phyloP scores from a whole-genome alignment of 2,329 filamentous ascomycete species.

The Diplodia corticola region DNA sequence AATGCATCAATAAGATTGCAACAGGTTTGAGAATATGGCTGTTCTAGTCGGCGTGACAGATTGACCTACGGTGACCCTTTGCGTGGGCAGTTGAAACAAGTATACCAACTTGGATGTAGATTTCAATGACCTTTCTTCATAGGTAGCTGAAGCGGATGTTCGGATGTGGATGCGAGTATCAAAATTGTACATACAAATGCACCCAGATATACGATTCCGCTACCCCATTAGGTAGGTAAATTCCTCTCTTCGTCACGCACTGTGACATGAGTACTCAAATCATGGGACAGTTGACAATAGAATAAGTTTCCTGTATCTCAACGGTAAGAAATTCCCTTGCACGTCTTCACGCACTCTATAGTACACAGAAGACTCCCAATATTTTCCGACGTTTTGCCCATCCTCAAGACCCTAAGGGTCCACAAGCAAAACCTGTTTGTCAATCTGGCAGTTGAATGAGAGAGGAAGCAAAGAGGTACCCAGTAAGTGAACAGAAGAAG shows the following conservation, averaged over 20 bases:
- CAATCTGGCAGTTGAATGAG: not conserved
- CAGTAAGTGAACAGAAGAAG: not conserved
- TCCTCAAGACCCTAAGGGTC: not conserved
- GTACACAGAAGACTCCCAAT: not conserved
- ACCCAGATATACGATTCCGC: too few species aligned
- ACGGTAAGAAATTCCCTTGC: not conserved
- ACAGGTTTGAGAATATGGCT: not conserved
- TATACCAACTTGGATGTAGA: too few species aligned
- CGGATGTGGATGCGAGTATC: too few species aligned
- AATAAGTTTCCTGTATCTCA: not conserved
- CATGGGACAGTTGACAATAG: not conserved
- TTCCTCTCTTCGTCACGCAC: too few species aligned
- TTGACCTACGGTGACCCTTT: too few species aligned
- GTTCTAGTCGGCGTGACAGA: too few species aligned
- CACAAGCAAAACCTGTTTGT: not conserved
- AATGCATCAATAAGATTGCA: not conserved
- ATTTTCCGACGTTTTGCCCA: slow-evolving; percentile 1
- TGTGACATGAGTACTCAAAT: too few species aligned
- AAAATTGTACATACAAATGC: too few species aligned
- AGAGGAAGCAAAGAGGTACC: not conserved
- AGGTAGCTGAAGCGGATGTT: too few species aligned
- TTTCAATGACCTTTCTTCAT: too few species aligned
- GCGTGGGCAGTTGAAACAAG: too few species aligned
- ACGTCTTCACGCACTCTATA: slow-evolving; percentile 7
- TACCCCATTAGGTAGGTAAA: too few species aligned